phyloP scores from a whole-genome alignment of 257 asterid species.

The Lycium barbarum region DNA sequence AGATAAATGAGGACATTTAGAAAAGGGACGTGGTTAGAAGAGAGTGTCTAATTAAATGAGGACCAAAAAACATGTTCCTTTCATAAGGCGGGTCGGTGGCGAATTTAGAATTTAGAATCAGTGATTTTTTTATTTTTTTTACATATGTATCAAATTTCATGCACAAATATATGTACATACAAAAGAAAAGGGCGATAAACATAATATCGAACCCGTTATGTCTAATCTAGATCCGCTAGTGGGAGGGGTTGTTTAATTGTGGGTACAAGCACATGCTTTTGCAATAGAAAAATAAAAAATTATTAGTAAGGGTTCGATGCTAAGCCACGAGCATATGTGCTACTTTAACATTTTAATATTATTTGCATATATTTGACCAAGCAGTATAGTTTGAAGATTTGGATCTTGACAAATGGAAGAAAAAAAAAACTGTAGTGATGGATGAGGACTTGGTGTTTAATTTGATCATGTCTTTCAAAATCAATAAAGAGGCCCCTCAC shows the following conservation, averaged over 20 bases:
- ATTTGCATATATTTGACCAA: constrained; percentile 31
- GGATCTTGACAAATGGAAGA: constrained; percentile 30
- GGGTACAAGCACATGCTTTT: constrained; percentile 31
- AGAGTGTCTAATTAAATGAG: not conserved
- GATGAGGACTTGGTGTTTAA: not conserved
- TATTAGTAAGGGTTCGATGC: constrained; percentile 1
- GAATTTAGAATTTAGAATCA: not conserved
- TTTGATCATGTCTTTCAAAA: not conserved
- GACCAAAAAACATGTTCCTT: too few relatives aligned
- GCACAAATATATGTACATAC: not conserved
- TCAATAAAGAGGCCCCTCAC: not conserved
- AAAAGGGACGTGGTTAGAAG: constrained; percentile 33
- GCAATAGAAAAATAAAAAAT: constrained; percentile 1
- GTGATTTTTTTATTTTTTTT: not conserved
- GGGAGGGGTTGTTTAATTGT: not conserved
- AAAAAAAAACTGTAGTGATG: not conserved
- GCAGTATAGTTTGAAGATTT: constrained; percentile 24
- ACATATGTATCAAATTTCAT: not conserved
- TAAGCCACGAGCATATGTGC: not conserved
- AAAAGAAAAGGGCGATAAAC: not conserved
- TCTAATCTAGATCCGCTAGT: not conserved
- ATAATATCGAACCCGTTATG: not conserved
- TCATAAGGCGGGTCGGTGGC: too few relatives aligned
- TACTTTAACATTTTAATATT: constrained; percentile 10
- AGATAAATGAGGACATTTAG: constrained; percentile 11